Conservation (phyloP, 73 alveolate genomes). For the Tetrahymena malaccensis region DNA sequence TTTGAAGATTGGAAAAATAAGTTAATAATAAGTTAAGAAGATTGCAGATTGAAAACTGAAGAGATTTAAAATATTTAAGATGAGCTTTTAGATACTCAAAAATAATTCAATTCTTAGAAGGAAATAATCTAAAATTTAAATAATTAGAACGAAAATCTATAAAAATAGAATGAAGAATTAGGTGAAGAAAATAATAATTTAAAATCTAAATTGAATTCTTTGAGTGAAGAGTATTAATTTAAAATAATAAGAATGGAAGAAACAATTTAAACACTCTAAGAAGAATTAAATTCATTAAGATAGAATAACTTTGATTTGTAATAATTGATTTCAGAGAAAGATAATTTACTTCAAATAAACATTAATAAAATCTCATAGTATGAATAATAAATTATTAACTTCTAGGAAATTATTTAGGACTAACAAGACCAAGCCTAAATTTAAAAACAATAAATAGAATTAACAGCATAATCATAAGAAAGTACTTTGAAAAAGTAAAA, state of each 20-base stretch:
- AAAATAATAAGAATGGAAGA: not conserved
- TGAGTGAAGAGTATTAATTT: not conserved
- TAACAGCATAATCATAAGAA: not conserved
- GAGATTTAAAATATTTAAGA: not conserved
- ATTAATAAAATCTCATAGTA: not conserved
- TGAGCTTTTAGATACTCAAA: not conserved
- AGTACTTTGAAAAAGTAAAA: not conserved
- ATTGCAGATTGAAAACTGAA: not conserved
- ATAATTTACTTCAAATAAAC: not conserved
- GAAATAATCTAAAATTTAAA: not conserved
- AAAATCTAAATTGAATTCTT: not conserved
- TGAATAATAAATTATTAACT: not conserved
- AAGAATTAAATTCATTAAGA: not conserved
- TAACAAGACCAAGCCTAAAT: not conserved
- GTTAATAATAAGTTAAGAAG: not conserved
- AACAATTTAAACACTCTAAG: not conserved
- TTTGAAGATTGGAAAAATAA: not conserved
- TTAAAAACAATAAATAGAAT: not conserved
- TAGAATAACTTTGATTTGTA: not conserved
- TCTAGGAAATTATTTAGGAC: not conserved
- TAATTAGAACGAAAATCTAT: not conserved
- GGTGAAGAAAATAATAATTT: not conserved
- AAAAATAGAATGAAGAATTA: not conserved
- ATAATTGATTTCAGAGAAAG: not conserved
- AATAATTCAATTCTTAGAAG: not conserved